phyloP scores from a whole-genome alignment of 2,329 filamentous ascomycete species.

The Clonostachys rhizophaga region DNA sequence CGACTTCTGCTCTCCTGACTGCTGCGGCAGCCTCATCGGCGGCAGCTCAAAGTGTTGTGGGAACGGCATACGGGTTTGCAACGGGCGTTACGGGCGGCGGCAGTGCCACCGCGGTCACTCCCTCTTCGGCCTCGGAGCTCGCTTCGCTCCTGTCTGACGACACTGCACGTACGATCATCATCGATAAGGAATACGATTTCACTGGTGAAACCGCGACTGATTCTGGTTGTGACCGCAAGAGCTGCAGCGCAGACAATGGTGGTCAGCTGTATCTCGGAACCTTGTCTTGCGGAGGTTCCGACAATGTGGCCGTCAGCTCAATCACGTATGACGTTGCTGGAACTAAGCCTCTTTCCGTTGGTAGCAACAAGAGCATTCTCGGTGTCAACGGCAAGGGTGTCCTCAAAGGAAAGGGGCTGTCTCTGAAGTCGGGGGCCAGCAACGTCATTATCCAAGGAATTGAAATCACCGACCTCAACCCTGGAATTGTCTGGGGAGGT shows the following conservation, averaged over 20 bases:
- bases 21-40: background rate
- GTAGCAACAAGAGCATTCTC: slow-evolving; percentile 50
- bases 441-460: slow-evolving; percentile 61
- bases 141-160: slow-evolving; percentile 52
- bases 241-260: slow-evolving; percentile 17
- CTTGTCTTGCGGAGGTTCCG: slow-evolving; percentile 15
- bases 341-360: slow-evolving; percentile 40
- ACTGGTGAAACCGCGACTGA: slow-evolving; percentile 27
- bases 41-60: slow-evolving; percentile 20
- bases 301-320: slow-evolving; percentile 13
- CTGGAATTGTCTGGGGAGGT: slow-evolving; percentile 55
- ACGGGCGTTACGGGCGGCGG: slow-evolving; percentile 57
- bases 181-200: slow-evolving; percentile 54
- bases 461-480: slow-evolving; percentile 49
- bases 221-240: slow-evolving; percentile 16
- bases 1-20: no score
- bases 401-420: slow-evolving; percentile 53
- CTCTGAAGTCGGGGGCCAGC: slow-evolving; percentile 36
- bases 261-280: slow-evolving; percentile 19
- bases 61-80: slow-evolving; percentile 35
- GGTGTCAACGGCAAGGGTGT: slow-evolving; percentile 46
- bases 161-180: slow-evolving; percentile 49
- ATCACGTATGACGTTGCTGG: background rate
- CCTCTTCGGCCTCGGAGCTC: slow-evolving; percentile 48
- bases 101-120: slow-evolving; percentile 45